Conservation (phyloP, 129 eudicot species). For the Artemisia annua region DNA sequence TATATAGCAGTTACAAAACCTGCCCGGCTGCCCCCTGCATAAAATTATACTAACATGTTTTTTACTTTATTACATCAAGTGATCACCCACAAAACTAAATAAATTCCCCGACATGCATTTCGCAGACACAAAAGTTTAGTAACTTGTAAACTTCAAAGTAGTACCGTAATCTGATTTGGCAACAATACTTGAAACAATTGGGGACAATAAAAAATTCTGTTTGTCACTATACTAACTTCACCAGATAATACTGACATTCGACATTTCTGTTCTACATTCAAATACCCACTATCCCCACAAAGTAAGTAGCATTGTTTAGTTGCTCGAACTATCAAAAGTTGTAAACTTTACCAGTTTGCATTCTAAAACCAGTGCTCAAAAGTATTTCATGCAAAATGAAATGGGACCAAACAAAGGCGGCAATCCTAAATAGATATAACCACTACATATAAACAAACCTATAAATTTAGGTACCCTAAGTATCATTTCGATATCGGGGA, state of each 20-base stretch:
- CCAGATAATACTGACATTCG: too few species aligned
- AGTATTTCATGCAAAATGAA: neutral
- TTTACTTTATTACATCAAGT: neutral
- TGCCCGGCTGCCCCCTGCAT: neutral
- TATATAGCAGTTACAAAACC: neutral
- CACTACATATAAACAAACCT: neutral
- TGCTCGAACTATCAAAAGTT: slow-evolving; percentile 8
- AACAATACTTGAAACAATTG: neutral
- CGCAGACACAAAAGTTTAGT: slow-evolving; percentile 7
- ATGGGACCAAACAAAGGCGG: neutral
- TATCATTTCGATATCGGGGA: neutral
- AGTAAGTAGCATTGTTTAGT: slow-evolving; percentile 10
- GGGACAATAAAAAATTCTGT: neutral
- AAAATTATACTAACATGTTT: too few species aligned
- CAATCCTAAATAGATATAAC: slow-evolving; percentile 13
- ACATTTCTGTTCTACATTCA: neutral
- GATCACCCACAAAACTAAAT: neutral
- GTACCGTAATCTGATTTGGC: neutral
- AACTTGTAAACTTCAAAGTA: slow-evolving; percentile 4
- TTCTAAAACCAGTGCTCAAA: slow-evolving; percentile 10
- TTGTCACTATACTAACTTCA: too few species aligned
- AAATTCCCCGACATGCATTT: neutral
- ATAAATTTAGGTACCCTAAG: neutral
- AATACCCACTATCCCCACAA: slow-evolving; percentile 15
- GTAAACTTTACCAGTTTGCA: neutral